Conservation (phyloP, 495 filamentous ascomycete genomes). For the Tuber aestivum region DNA sequence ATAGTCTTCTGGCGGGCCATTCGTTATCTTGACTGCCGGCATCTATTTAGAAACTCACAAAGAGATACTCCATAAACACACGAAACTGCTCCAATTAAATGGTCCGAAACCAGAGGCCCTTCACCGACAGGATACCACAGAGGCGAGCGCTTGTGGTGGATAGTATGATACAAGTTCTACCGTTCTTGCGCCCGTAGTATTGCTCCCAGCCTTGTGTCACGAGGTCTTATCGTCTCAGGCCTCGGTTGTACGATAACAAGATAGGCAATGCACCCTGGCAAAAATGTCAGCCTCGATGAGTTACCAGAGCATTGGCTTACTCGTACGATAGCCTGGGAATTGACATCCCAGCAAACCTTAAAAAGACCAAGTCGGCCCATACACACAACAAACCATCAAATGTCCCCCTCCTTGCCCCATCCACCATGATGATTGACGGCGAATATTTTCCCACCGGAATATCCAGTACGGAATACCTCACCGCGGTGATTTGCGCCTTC, state of each 20-base stretch:
- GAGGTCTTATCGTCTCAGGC: background rate
- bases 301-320: background rate
- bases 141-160: background rate
- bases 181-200: too few species aligned
- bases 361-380: background rate
- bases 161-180: too few species aligned
- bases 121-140: too few species aligned
- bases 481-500: background rate
- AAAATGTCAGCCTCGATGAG: background rate
- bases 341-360: background rate
- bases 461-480: background rate
- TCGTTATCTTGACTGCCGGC: too few species aligned
- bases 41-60: too few species aligned
- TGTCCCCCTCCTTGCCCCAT: background rate
- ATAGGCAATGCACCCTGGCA: background rate
- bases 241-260: background rate
- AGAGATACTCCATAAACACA: too few species aligned
- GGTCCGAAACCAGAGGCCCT: too few species aligned
- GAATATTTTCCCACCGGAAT: background rate
- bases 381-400: background rate
- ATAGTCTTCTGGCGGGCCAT: too few species aligned
- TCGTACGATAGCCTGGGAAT: background rate
- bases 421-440: background rate
- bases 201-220: background rate
- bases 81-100: too few species aligned